These are phyloP conservation scores for Flaveria trinervia DNA, from an alignment of 129 eudicot species.

Conservation along the genomic window DNA sequence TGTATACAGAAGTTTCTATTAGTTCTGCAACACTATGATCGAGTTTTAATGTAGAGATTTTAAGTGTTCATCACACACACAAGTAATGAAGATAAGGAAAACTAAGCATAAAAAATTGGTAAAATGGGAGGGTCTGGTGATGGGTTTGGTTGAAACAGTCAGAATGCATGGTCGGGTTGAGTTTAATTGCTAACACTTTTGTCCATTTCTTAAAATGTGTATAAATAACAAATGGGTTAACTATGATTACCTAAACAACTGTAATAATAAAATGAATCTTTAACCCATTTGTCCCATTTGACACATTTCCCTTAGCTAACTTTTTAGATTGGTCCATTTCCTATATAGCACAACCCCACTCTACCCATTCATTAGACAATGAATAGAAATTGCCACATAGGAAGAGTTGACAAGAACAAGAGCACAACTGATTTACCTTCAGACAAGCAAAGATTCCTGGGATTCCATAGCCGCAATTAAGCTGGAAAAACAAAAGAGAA, in stretches of 20 bases:
- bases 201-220: not conserved
- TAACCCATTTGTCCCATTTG: not conserved
- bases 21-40: not conserved
- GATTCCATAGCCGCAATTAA: constrained; percentile 62
- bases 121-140: not conserved
- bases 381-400: not conserved
- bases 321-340: not conserved
- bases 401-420: constrained; percentile 5
- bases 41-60: not conserved
- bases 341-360: not conserved
- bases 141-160: not conserved
- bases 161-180: not conserved
- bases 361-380: not conserved
- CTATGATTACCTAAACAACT: not conserved
- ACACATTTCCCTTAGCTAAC: not conserved
- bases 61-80: not conserved
- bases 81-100: not conserved
- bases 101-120: not conserved
- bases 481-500: constrained; percentile 44
- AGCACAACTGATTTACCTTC: constrained; percentile 45
- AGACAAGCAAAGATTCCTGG: constrained; percentile 77
- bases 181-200: not conserved
- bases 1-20: not conserved
- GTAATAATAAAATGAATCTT: not conserved
- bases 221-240: not conserved